Evolutionary conservation across 495 filamentous ascomycete species (phyloP).

Genomic region (Aspergillus sclerotioniger): DNA sequence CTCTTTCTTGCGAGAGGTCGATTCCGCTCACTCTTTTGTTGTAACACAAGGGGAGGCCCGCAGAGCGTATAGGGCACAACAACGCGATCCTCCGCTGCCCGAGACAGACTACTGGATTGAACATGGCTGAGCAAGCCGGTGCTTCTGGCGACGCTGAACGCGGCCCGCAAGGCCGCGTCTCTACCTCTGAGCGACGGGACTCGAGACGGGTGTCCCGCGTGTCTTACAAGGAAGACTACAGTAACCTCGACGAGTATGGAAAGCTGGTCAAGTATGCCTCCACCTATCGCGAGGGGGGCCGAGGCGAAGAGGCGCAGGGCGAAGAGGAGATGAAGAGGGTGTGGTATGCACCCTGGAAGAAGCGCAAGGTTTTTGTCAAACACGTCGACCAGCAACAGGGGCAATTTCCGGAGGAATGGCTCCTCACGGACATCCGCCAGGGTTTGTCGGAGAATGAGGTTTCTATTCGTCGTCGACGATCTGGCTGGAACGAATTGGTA

Average conservation of each 20-base stretch:
- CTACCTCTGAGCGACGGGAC: slow-evolving; percentile 7
- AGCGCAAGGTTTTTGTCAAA: slow-evolving; percentile 49
- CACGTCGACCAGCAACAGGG: slow-evolving; percentile 30
- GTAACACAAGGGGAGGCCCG: background rate
- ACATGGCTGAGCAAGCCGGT: slow-evolving; percentile 23
- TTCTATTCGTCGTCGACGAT: slow-evolving; percentile 54
- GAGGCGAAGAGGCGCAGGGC: slow-evolving; percentile 18
- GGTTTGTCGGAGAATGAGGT: slow-evolving; percentile 58
- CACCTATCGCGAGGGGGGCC: slow-evolving; percentile 54
- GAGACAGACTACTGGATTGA: slow-evolving; percentile 13
- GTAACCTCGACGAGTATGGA: slow-evolving; percentile 49
- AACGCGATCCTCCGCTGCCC: slow-evolving; percentile 6
- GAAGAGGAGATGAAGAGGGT: slow-evolving; percentile 37
- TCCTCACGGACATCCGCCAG: slow-evolving; percentile 63
- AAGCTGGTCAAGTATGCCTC: slow-evolving; percentile 64
- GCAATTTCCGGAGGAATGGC: slow-evolving; percentile 66
- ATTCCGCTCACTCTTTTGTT: background rate
- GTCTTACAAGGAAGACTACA: slow-evolving; percentile 38
- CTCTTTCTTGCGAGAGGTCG: background rate
- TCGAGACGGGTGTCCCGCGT: slow-evolving; percentile 40
- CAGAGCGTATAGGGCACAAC: slow-evolving; percentile 8
- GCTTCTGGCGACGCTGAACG: slow-evolving; percentile 21
- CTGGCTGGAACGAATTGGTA: slow-evolving; percentile 70
- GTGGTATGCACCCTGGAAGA: slow-evolving; percentile 59
- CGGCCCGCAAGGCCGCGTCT: slow-evolving; percentile 9